Conservation (phyloP, 495 filamentous ascomycete genomes). For the Penicillium silybi region DNA sequence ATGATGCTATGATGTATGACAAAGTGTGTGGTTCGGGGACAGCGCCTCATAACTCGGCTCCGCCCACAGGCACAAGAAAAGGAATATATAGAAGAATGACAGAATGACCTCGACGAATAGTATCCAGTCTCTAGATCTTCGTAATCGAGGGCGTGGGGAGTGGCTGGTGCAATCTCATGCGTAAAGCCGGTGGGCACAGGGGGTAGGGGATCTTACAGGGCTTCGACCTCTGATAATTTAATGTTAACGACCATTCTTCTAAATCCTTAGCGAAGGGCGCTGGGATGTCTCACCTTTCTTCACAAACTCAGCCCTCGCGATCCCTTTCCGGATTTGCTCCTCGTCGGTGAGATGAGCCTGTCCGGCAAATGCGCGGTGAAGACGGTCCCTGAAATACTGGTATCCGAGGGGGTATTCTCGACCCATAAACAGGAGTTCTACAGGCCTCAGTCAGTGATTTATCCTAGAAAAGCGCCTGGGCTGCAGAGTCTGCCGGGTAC, state of each 20-base stretch:
- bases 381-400: slow-evolving; percentile 71
- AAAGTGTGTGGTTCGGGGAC: slow-evolving; percentile 11
- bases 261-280: background rate
- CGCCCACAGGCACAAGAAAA: slow-evolving; percentile 1
- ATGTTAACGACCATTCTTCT: background rate
- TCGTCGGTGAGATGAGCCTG: slow-evolving; percentile 68
- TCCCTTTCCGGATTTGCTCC: slow-evolving; percentile 66
- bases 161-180: background rate
- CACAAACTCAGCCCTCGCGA: slow-evolving; percentile 78
- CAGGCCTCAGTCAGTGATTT: background rate
- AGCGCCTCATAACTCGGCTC: slow-evolving; percentile 6
- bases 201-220: slow-evolving; percentile 61
- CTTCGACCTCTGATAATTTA: slow-evolving; percentile 67
- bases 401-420: slow-evolving; percentile 86
- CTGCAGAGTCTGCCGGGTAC: background rate
- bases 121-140: background rate
- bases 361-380: slow-evolving; percentile 80
- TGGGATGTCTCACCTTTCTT: slow-evolving; percentile 65
- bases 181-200: background rate
- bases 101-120: slow-evolving; percentile 10
- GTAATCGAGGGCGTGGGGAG: background rate
- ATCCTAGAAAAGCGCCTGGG: background rate
- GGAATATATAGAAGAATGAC: slow-evolving; percentile 15
- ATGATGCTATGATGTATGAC: slow-evolving; percentile 33
- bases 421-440: slow-evolving; percentile 82